Conservation (phyloP, 1,284 basidiomycete species). For the Kwoniella shivajii region DNA sequence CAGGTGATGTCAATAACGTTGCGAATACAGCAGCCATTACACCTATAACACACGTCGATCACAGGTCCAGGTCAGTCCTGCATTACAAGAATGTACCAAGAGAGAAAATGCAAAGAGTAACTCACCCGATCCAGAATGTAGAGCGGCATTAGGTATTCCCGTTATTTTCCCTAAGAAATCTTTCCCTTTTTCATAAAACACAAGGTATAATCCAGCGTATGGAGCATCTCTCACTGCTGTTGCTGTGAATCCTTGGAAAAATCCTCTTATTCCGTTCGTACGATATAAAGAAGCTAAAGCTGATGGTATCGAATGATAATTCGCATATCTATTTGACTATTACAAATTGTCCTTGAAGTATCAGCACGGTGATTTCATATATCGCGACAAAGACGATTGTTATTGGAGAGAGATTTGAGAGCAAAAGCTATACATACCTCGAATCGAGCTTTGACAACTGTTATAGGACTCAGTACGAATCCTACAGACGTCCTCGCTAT, state of each 20-base stretch:
- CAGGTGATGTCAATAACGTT: constrained; percentile 81
- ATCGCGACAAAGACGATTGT: background rate
- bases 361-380: background rate
- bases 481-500: constrained; percentile 82
- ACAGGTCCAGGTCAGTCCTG: background rate
- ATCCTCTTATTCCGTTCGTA: constrained; percentile 71
- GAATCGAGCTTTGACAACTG: constrained; percentile 90
- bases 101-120: background rate
- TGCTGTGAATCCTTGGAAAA: constrained; percentile 85
- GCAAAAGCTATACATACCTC: constrained; percentile 65
- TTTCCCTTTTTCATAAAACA: constrained; percentile 86
- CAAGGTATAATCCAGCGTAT: constrained; percentile 90
- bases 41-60: constrained; percentile 14
- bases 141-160: constrained; percentile 46
- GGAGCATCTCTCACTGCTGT: constrained; percentile 93
- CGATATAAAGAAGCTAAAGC: constrained; percentile 67
- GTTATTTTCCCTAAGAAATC: constrained; percentile 56
- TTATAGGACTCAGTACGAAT: constrained; percentile 87
- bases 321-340: constrained; percentile 71
- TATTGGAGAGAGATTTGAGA: no score
- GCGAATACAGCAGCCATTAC: constrained; percentile 80
- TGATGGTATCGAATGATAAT: constrained; percentile 66
- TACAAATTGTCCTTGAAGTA: constrained; percentile 43
- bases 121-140: constrained; percentile 51
- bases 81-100: background rate